Evolutionary conservation across 306 rosid genomes (phyloP), one percentile per base, ranked within the genome.

Genomic region (Oemleria cerasiformis): DNA sequence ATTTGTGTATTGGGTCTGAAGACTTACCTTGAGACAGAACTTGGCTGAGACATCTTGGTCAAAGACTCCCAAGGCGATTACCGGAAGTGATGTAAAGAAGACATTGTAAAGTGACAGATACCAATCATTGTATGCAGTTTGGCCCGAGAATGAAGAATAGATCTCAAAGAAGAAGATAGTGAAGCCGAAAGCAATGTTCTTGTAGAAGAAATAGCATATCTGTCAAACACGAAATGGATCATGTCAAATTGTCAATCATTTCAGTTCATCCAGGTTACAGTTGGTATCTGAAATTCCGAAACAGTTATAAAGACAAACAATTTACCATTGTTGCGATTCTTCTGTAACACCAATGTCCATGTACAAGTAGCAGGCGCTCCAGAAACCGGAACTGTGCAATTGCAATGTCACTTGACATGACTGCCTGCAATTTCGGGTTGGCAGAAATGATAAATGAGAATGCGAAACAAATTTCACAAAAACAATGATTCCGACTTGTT

Each of bases 291-390:
- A 30, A 30, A 30, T 30, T 30, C 36, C 36, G 36, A 30, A 30
- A 30, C 36, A 30, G 36, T 30, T 57, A 39, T 7, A 48, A 40
- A 43, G 34, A 65, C 36, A 54, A 41, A 68, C 82, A 72, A 53
- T 34, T 75, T 84, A 95, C 99, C 99, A 91, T 95, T 59, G 97
- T 82, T 20, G 99, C 88, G 79, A 95, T 95, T 74, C 99, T 91
- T 83, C 96, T 89, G 86, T 95, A 91, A 79, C 99, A 95, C 99
- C 99, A 95, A 83, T 95, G 99, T 45, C 99, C 99, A 63, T 95
- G 99, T 60, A 91, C 97, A 51, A 95, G 99, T 74, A 95, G 96
- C 67, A 95, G 83, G 79, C 97, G 91, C 73, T 95, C 99, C 72
- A 95, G 79, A 72, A 72, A 95, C 40, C 96, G 88, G 74, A 95